phyloP scores from a whole-genome alignment of 2,329 filamentous ascomycete genomes.

The Hymenoscyphus infarciens region DNA sequence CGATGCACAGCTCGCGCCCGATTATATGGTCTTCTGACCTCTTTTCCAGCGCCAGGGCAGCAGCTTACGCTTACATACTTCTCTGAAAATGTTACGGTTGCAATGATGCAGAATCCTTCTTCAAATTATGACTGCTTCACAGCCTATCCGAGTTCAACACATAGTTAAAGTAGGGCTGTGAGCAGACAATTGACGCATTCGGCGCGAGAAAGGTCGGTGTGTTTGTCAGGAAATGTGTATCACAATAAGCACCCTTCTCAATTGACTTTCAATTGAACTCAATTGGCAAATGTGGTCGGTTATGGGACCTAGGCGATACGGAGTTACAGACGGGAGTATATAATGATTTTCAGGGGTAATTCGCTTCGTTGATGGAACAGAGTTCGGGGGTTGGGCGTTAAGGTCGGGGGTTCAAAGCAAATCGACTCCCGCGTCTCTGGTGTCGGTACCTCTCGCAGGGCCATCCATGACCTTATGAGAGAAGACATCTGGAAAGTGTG shows the following conservation, averaged over 20 bases:
- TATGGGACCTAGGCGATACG: background rate
- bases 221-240: background rate
- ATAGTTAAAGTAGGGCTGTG: background rate
- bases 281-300: background rate
- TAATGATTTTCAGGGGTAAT: background rate
- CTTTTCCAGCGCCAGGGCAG: background rate
- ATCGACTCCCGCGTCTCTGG: conserved; percentile 15
- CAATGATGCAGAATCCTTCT: conserved; percentile 1
- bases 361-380: conserved; percentile 4
- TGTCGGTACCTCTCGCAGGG: conserved; percentile 10
- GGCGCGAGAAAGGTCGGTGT: background rate
- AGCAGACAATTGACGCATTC: background rate
- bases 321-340: background rate
- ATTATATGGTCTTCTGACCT: conserved; percentile 2
- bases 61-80: conserved; percentile 6
- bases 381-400: conserved; percentile 4
- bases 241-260: background rate
- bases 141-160: background rate
- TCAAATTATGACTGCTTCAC: conserved; percentile 4
- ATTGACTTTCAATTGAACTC: background rate
- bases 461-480: conserved; percentile 8
- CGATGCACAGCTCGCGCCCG: background rate
- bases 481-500: background rate
- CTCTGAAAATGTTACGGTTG: conserved; percentile 2
- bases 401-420: conserved; percentile 5